Base-by-base conservation (phyloP, 768 basidiomycete species). In the Lentinula sp. region DNA sequence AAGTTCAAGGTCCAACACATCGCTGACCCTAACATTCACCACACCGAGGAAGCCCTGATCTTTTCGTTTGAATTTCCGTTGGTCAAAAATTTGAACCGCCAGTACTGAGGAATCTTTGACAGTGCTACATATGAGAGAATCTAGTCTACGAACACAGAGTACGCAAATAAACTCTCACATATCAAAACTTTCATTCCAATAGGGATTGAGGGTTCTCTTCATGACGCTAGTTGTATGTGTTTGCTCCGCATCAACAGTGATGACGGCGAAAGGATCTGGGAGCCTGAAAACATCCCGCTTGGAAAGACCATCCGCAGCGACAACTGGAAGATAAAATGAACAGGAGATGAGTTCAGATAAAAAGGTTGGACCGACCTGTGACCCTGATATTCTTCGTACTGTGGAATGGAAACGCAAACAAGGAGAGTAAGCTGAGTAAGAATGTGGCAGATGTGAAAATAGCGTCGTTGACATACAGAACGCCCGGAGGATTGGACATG, bases 31-130 rank as follows among this genome's bases (percentile, higher is more conserved):
- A 65, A 98, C 83, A 71, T 99, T 99, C 67, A 98, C 95, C 13
- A 98, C 96, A 39, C 97, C 97, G 58, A 99, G 79, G 74, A 99
- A 99, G 1, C 97, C 97, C 72, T 98, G 97, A 72, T 99, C 97
- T 68, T 90, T 87, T 75, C 91, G 84, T 81, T 99, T 99, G 80
- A 98, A 98, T 76, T 99, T 99, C 73, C 94, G 88, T 75, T 98
- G 96, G 76, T 99, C 97, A 67, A 98, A 98, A 68, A 98, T 97
- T 76, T 99, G 97, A 1, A 98, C 95, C 4, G 94, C 93, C 61
- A 99, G 85, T 52, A 98, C 92, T 16, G 95, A 98, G n/a, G 92
- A 93, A 66, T 99, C 97, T 73, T 95, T 96, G 71, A 97, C 96
- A 56, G 85, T 91, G 66, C 95, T 98, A 67, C 28, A 53, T 23